These are phyloP conservation scores for Tilletia walkeri DNA, from an alignment of 1,284 basidiomycete species.

Conservation along the genomic window DNA sequence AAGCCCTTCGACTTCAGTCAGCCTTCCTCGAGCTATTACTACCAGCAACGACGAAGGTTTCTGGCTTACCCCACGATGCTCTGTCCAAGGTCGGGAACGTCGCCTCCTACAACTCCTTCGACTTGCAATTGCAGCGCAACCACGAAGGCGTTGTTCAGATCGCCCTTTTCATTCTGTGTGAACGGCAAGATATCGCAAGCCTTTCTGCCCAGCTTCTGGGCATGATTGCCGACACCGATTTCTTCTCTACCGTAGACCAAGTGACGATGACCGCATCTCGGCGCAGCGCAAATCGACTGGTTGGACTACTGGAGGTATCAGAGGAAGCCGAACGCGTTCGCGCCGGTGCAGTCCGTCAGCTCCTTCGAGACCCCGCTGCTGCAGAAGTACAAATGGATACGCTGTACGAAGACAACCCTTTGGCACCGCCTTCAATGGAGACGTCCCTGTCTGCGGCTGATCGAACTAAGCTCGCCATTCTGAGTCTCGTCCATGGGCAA, in stretches of 20 bases:
- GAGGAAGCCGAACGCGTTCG: conserved; percentile 82
- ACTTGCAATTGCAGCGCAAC: conserved; percentile 66
- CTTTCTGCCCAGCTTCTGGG: conserved; percentile 77
- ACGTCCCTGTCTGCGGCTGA: conserved; percentile 57
- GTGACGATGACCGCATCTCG: conserved; percentile 64
- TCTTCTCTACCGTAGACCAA: conserved; percentile 62
- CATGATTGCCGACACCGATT: conserved; percentile 63
- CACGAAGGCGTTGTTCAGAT: conserved; percentile 76
- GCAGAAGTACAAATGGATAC: conserved; percentile 60
- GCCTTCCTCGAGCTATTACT: conserved; percentile 85
- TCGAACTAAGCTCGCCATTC: conserved; percentile 63
- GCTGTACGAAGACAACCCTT: conserved; percentile 65
- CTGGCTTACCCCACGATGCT: background rate
- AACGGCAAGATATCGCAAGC: conserved; percentile 71
- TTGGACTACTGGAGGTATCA: conserved; percentile 77
- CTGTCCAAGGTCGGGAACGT: conserved; percentile 34
- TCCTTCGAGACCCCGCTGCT: conserved; percentile 60
- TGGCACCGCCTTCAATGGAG: conserved; percentile 61
- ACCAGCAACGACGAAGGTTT: conserved; percentile 63
- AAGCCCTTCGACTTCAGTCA: conserved; percentile 79
- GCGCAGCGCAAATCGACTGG: conserved; percentile 64
- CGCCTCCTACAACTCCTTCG: conserved; percentile 72
- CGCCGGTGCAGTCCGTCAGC: conserved; percentile 71
- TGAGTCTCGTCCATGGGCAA: conserved; percentile 79
- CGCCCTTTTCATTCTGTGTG: conserved; percentile 75